phyloP scores from a whole-genome alignment of 164 flowering plant species.

The Dillenia suffruticosa region DNA sequence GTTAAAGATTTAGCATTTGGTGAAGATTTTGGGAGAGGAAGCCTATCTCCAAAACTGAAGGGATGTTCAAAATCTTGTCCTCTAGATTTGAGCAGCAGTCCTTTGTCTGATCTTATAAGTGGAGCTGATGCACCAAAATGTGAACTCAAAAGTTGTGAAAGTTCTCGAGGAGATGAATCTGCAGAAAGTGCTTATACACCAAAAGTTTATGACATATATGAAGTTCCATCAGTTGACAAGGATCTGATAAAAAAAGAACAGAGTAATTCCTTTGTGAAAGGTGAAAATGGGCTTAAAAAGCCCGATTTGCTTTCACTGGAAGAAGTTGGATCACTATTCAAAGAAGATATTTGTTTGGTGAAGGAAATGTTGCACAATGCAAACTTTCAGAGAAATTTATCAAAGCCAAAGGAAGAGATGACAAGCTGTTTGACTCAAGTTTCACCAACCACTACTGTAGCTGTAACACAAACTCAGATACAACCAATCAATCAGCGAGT shows the following conservation, averaged over 20 bases:
- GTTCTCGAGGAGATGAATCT: slow-evolving; percentile 5
- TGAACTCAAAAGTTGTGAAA: slow-evolving; percentile 9
- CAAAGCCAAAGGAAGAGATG: slow-evolving; percentile 16
- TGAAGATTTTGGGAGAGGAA: slow-evolving; percentile 14
- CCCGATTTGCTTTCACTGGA: slow-evolving; percentile 20
- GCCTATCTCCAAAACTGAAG: slow-evolving; percentile 8
- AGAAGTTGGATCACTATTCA: slow-evolving; percentile 5
- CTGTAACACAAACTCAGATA: slow-evolving; percentile 24
- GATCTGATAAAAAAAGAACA: slow-evolving; percentile 13
- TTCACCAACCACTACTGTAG: slow-evolving; percentile 9
- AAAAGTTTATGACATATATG: slow-evolving; percentile 59
- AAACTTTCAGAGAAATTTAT: slow-evolving; percentile 14
- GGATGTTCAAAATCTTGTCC: slow-evolving; percentile 14
- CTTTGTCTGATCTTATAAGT: slow-evolving; percentile 13
- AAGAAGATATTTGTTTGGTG: slow-evolving; percentile 22
- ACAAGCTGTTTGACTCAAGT: slow-evolving; percentile 13
- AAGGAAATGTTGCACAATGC: slow-evolving; percentile 20
- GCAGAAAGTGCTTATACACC: slow-evolving; percentile 15
- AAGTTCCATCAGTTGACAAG: slow-evolving; percentile 46
- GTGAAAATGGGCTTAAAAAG: slow-evolving; percentile 25
- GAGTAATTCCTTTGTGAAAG: slow-evolving; percentile 17
- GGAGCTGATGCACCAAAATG: slow-evolving; percentile 1
- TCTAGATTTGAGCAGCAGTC: slow-evolving; percentile 3
- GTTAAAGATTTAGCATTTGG: slow-evolving; percentile 40
- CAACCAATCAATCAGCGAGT: slow-evolving; percentile 36